These are phyloP conservation scores for Aspergillus fructus DNA, from an alignment of 2,329 filamentous ascomycete species.

Conservation along the genomic window DNA sequence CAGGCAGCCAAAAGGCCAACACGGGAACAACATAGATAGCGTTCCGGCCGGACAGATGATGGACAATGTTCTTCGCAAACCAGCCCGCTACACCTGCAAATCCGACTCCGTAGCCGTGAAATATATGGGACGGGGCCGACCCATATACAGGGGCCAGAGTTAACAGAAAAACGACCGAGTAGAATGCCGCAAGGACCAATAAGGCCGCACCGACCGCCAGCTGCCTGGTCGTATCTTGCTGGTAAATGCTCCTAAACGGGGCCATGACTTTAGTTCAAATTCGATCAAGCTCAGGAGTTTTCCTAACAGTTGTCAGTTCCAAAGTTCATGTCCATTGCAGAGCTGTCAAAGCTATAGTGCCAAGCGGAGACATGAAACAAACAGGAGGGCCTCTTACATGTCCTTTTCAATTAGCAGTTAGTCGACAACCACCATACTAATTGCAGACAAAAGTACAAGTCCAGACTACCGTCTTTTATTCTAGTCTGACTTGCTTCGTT, in stretches of 20 bases:
- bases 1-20: slow-evolving; percentile 72
- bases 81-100: slow-evolving; percentile 70
- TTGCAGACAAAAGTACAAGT: neutral
- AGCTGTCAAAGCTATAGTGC: neutral
- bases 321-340: neutral
- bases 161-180: slow-evolving; percentile 55
- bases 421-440: slow-evolving; percentile 12
- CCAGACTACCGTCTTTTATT: neutral
- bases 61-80: slow-evolving; percentile 60
- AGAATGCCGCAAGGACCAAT: slow-evolving; percentile 40
- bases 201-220: slow-evolving; percentile 31
- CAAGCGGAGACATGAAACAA: slow-evolving; percentile 14
- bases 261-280: slow-evolving; percentile 24
- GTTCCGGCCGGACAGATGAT: slow-evolving; percentile 50
- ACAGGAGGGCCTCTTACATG: slow-evolving; percentile 17
- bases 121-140: slow-evolving; percentile 71
- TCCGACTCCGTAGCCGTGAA: slow-evolving; percentile 68
- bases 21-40: slow-evolving; percentile 62
- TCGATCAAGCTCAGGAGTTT: neutral
- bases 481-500: neutral
- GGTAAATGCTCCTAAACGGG: slow-evolving; percentile 24
- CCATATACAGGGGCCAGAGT: slow-evolving; percentile 86
- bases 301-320: slow-evolving; percentile 8
- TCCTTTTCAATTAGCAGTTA: slow-evolving; percentile 11
- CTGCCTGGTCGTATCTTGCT: slow-evolving; percentile 26